Base-by-base conservation (phyloP, 1,284 basidiomycete species). In the Fomitopsis palustris region DNA sequence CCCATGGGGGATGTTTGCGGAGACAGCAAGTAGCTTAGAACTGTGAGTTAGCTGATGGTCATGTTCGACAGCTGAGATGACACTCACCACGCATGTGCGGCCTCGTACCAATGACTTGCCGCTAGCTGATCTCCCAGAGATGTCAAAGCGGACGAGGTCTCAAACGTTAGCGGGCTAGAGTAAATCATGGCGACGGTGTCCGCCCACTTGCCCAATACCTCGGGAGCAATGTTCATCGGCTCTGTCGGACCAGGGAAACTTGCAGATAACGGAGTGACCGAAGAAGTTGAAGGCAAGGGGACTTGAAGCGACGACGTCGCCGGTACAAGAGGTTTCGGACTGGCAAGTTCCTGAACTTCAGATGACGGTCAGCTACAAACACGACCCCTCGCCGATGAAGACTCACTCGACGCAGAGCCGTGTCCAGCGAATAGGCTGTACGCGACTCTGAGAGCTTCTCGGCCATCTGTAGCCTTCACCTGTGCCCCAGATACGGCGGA, bases 391-490 rank as follows among this genome's bases (percentile, higher is more conserved):
- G 39, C 57, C 42, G 25, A 23, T 14, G n/a, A 2, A 56, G 42
- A 73, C 81, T 66, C 70, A 93, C 94, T 84, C 58, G 92, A 83
- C 57, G 83, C 75, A 45, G 90, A 79, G 10, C 91, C 92, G 69
- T 91, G 87, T 16, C 96, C 95, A 12, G 93, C 90, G 69, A 90
- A 94, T 49, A 96, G 73, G 66, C 92, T 88, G 70, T 98, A 98
- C 3, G 90, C 87, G 17, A 95, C 88, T 57, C 88, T 82, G 47
- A 98, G 76, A 61, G 85, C 81, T 69, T 95, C 92, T 58, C 86
- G 76, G 2, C 86, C 86, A 64, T 80, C 82, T 6, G 71, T 64
- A 16, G 59, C 60, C 37, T 49, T 53, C 8, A 12, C 19, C 33
- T 65, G 51, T 39, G 68, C 58, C 49, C 62, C 67, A 17, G 69